A percentile compares a stretch with the other conserved stretches of the same genome.
These are phyloP conservation scores for Moricandia moricandioides DNA, from an alignment of 345 rosid species.

Conservation along the genomic window DNA sequence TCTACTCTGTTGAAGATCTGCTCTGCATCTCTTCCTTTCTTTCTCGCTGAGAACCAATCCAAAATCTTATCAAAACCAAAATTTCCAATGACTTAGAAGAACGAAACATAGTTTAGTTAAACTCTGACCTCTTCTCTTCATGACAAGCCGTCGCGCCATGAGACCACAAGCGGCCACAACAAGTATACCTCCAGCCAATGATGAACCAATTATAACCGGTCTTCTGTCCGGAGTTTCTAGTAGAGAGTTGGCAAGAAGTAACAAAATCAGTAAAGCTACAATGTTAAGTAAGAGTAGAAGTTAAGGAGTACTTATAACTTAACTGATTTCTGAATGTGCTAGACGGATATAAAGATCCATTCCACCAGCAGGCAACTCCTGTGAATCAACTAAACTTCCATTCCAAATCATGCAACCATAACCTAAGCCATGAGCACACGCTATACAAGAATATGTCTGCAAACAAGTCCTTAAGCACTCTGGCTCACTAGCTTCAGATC, in stretches of 20 bases:
- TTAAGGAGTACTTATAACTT: conserved; percentile 6
- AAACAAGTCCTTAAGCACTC: conserved; percentile 46
- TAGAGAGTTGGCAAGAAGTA: background rate
- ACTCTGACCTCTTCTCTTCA: background rate
- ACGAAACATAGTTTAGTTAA: background rate
- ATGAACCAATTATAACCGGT: conserved; percentile 19
- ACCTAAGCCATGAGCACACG: conserved; percentile 45
- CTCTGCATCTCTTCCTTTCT: conserved; percentile 30
- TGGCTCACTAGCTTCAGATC: conserved; percentile 33
- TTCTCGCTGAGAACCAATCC: conserved; percentile 18
- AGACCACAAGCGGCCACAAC: conserved; percentile 29
- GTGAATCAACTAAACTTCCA: conserved; percentile 39
- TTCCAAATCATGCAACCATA: conserved; percentile 59
- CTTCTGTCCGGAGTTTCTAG: conserved; percentile 14
- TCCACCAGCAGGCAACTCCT: conserved; percentile 38
- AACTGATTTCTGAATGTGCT: conserved; percentile 47
- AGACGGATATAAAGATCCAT: conserved; percentile 46
- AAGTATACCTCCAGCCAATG: conserved; percentile 19
- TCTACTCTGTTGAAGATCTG: conserved; percentile 33
- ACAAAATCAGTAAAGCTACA: background rate
- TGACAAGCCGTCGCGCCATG: conserved; percentile 13
- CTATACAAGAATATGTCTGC: conserved; percentile 50
- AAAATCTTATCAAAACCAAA: background rate
- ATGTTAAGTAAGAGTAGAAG: background rate
- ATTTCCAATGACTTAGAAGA: background rate